Conservation (phyloP, 768 basidiomycete species). For the Holtermanniella nyarrowii region DNA sequence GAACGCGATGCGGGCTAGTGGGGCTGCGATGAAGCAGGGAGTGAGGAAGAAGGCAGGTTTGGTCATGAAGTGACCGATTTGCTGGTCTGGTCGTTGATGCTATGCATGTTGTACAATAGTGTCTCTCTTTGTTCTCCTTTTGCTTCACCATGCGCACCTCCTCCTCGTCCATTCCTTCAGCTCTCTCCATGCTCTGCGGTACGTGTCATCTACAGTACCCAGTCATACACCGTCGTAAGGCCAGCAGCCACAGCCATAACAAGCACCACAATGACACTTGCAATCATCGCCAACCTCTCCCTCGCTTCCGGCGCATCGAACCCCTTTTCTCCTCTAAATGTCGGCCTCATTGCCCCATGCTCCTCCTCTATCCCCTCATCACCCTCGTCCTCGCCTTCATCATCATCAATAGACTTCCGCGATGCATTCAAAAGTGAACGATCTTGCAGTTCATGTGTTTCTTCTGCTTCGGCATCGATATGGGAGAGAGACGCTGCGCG, state of each 20-base stretch:
- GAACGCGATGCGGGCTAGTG: not conserved
- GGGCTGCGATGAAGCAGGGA: not conserved
- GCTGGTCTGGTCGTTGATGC: not conserved
- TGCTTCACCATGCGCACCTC: too few relatives aligned
- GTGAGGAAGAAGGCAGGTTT: not conserved
- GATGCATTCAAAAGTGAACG: not conserved
- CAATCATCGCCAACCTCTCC: constrained; percentile 19
- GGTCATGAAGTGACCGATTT: too few relatives aligned
- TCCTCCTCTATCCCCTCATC: not conserved
- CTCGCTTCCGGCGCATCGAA: constrained; percentile 22
- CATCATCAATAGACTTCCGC: not conserved
- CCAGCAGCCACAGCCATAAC: constrained; percentile 25
- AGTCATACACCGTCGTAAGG: constrained; percentile 34
- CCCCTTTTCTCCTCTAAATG: constrained; percentile 2
- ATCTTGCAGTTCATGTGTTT: not conserved
- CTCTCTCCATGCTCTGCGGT: too few relatives aligned
- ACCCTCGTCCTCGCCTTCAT: not conserved
- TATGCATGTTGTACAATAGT: not conserved
- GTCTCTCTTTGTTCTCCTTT: too few relatives aligned
- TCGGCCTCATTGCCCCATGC: not conserved
- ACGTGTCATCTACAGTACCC: constrained; percentile 21
- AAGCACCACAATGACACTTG: constrained; percentile 15
- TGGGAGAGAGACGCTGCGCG: constrained; percentile 9
- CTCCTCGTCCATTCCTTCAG: too few relatives aligned
- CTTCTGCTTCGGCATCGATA: too few relatives aligned